Evolutionary conservation across 345 rosid species (phyloP).

Genomic region (Luvunga scandens): DNA sequence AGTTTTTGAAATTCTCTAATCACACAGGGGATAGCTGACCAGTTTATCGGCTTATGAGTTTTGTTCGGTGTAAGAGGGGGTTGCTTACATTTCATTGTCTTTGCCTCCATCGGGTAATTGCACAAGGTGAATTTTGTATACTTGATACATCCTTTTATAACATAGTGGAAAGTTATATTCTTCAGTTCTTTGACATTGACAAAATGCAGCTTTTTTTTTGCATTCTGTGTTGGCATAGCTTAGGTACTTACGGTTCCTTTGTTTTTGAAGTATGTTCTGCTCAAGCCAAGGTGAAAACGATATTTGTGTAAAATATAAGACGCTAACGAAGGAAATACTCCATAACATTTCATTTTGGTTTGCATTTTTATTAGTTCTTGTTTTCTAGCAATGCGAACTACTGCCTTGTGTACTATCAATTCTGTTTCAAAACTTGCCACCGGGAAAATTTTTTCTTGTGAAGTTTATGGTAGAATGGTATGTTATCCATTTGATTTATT

Average conservation of each 20-base stretch:
- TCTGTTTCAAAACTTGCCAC: neutral
- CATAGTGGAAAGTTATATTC: constrained; percentile 26
- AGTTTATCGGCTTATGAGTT: constrained; percentile 14
- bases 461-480: neutral
- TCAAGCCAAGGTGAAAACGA: neutral
- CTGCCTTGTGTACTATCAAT: neutral
- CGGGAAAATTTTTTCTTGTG: too few relatives aligned
- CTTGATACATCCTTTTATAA: constrained; percentile 28
- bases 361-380: neutral
- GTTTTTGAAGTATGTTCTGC: neutral
- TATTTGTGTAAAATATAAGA: neutral
- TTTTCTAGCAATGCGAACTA: neutral
- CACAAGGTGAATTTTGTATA: constrained; percentile 34
- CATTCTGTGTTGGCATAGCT: neutral
- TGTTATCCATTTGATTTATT: neutral
- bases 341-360: neutral
- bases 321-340: constrained; percentile 7
- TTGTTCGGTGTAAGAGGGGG: constrained; percentile 15
- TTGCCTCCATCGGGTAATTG: constrained; percentile 14
- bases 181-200: constrained; percentile 8
- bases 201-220: neutral
- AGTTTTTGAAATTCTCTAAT: constrained; percentile 20
- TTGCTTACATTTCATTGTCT: neutral
- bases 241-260: neutral
- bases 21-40: constrained; percentile 10